phyloP scores from a whole-genome alignment of 257 asterid genomes.

The Nicotiana sylvestris region DNA sequence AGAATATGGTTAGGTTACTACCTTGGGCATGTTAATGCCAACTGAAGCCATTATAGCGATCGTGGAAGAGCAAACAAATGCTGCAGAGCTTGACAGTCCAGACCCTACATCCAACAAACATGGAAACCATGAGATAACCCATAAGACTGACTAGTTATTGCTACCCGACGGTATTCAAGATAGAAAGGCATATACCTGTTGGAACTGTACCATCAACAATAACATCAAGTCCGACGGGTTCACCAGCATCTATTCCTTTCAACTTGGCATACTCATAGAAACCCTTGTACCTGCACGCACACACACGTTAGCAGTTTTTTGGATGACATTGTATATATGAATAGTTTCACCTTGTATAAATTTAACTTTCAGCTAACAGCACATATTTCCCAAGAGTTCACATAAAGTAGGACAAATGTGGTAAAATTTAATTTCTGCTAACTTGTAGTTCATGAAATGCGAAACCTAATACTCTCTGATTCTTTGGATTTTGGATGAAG shows the following conservation, averaged over 20 bases:
- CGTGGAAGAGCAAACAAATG: slow-evolving; percentile 93
- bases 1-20: slow-evolving; percentile 9
- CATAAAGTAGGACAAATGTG: background rate
- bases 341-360: background rate
- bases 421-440: background rate
- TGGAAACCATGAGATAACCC: background rate
- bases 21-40: slow-evolving; percentile 68
- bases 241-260: slow-evolving; percentile 59
- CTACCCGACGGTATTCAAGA: background rate
- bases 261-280: slow-evolving; percentile 70
- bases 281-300: slow-evolving; percentile 76
- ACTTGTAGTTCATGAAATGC: background rate
- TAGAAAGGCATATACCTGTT: slow-evolving; percentile 46
- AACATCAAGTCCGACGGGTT: slow-evolving; percentile 71
- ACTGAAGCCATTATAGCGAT: slow-evolving; percentile 87
- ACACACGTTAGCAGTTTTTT: background rate
- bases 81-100: slow-evolving; percentile 98
- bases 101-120: slow-evolving; percentile 49
- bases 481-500: background rate
- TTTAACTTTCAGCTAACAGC: background rate
- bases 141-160: background rate
- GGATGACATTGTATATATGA: background rate
- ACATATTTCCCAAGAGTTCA: background rate
- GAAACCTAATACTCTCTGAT: background rate
- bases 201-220: slow-evolving; percentile 90